Conservation (phyloP, 2,329 filamentous ascomycete species). For the Cercospora brassicicola region DNA sequence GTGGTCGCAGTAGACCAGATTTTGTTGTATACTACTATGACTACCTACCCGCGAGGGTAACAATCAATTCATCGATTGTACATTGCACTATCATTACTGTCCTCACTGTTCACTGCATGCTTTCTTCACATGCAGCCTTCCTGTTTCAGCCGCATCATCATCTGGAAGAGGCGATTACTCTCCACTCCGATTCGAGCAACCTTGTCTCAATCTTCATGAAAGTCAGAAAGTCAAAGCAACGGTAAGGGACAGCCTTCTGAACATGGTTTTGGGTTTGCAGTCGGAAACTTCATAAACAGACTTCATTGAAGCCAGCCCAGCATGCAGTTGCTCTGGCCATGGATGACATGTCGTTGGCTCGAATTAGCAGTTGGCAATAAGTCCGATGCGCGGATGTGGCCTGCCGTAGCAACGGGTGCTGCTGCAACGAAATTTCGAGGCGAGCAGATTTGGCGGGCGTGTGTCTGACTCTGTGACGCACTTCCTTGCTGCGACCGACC, state of each 20-base stretch:
- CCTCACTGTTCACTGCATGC: background rate
- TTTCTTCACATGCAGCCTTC: background rate
- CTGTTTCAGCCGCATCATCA: background rate
- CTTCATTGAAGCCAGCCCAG: background rate
- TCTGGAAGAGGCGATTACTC: background rate
- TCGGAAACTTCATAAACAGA: background rate
- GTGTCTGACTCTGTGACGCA: background rate
- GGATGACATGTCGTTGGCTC: slow-evolving; percentile 16
- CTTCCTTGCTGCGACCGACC: background rate
- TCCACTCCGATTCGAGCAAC: background rate
- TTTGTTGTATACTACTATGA: background rate
- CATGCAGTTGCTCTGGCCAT: background rate
- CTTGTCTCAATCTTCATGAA: background rate
- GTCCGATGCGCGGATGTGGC: slow-evolving; percentile 4
- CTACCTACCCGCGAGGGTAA: slow-evolving; percentile 6
- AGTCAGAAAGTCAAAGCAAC: background rate
- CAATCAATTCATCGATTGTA: background rate
- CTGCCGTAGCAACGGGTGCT: slow-evolving; percentile 7
- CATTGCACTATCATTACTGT: background rate
- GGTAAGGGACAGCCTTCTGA: background rate
- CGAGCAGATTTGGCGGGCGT: slow-evolving; percentile 3
- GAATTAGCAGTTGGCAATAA: background rate
- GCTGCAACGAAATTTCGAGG: slow-evolving; percentile 9
- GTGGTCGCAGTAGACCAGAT: slow-evolving; percentile 1
- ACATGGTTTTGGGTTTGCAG: background rate